Evolutionary conservation across 2,329 filamentous ascomycete genomes (phyloP).

Genomic region (Colletotrichum salicis): DNA sequence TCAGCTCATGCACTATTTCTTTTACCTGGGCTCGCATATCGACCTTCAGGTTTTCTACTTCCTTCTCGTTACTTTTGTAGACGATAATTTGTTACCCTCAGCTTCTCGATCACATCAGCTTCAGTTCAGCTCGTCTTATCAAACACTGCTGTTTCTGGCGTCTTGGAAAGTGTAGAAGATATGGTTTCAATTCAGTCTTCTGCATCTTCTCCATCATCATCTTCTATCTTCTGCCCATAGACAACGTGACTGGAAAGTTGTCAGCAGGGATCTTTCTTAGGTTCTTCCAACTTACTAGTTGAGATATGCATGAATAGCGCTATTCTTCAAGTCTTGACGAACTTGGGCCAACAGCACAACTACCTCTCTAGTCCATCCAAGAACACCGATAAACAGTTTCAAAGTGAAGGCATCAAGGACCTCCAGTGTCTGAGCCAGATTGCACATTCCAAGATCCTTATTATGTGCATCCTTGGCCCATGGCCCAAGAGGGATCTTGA

Average conservation of each 20-base stretch:
- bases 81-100: background rate
- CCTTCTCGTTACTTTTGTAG: background rate
- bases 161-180: too few relatives aligned
- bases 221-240: conserved; percentile 30
- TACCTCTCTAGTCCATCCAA: conserved; percentile 43
- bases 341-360: conserved; percentile 42
- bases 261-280: too few relatives aligned
- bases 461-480: conserved; percentile 17
- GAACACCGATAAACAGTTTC: conserved; percentile 44
- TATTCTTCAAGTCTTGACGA: conserved; percentile 44
- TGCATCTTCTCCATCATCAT: background rate
- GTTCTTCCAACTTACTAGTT: background rate
- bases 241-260: conserved; percentile 22
- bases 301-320: conserved; percentile 37
- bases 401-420: conserved; percentile 41
- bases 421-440: conserved; percentile 35
- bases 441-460: conserved; percentile 38
- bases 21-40: background rate
- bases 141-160: too few relatives aligned
- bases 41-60: background rate
- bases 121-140: background rate
- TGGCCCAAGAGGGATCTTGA: conserved; percentile 48
- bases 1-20: too few relatives aligned
- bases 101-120: background rate
- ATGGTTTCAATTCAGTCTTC: background rate